phyloP scores from a whole-genome alignment of 1,284 basidiomycete species.

The Butyriboletus appendiculatus region DNA sequence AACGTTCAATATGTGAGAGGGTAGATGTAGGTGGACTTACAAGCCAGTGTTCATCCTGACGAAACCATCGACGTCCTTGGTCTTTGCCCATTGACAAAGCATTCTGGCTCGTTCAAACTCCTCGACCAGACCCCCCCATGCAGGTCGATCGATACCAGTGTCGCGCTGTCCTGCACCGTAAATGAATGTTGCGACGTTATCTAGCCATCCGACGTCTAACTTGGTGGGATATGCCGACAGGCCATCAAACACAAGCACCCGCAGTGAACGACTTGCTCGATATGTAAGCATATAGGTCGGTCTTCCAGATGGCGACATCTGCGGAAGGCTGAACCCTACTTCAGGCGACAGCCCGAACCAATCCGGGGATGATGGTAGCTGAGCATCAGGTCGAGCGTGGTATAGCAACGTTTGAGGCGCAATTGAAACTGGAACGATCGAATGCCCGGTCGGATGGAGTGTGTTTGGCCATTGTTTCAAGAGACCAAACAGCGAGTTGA shows the following conservation, averaged over 20 bases:
- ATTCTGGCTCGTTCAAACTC: not conserved
- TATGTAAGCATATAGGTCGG: not conserved
- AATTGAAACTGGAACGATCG: slow-evolving; percentile 6
- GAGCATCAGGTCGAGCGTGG: not conserved
- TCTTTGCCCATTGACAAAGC: slow-evolving; percentile 5
- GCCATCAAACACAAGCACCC: not conserved
- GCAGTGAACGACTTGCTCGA: not conserved
- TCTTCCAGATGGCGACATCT: not conserved
- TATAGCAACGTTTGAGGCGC: not conserved
- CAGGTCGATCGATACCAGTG: not conserved
- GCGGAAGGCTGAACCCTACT: not conserved
- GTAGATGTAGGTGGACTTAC: not conserved
- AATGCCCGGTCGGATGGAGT: not conserved
- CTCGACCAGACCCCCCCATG: not conserved
- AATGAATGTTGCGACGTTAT: not conserved
- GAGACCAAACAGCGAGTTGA: slow-evolving; percentile 8
- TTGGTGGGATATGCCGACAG: not conserved
- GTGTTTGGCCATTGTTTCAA: slow-evolving; percentile 7
- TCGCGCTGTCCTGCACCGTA: not conserved
- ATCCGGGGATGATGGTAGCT: not conserved
- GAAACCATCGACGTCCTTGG: not conserved
- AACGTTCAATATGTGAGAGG: not conserved
- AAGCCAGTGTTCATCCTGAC: slow-evolving; percentile 7
- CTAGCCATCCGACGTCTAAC: not conserved
- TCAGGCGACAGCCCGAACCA: not conserved